phyloP scores from a whole-genome alignment of 2,329 filamentous ascomycete species.

The Talaromyces sp. region DNA sequence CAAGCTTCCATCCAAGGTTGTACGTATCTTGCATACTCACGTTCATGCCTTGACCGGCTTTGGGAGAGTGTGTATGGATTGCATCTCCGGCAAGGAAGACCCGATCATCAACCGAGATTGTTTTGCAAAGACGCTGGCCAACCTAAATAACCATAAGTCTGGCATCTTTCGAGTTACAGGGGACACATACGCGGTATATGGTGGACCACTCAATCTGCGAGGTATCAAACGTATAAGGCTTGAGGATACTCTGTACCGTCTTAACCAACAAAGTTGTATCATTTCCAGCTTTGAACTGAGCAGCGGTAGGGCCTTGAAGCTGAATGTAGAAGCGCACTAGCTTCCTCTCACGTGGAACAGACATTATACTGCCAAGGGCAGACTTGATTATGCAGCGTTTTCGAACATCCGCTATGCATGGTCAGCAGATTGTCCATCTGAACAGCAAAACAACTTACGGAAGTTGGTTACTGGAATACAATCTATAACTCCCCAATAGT shows the following conservation, averaged over 20 bases:
- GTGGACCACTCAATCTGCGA: conserved; percentile 64
- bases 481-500: conserved; percentile 46
- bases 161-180: too few species aligned
- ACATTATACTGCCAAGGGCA: conserved; percentile 55
- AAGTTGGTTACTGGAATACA: conserved; percentile 54
- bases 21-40: conserved; percentile 35
- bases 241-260: conserved; percentile 59
- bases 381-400: conserved; percentile 56
- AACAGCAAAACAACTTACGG: too few species aligned
- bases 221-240: conserved; percentile 62
- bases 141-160: too few species aligned
- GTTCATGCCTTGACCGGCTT: conserved; percentile 32
- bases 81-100: conserved; percentile 69
- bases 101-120: conserved; percentile 52
- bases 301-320: too few species aligned
- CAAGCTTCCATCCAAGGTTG: conserved; percentile 35
- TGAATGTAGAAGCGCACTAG: conserved; percentile 63
- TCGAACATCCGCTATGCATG: conserved; percentile 57
- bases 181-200: too few species aligned
- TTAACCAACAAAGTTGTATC: too few species aligned
- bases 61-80: conserved; percentile 39
- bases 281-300: too few species aligned
- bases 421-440: too few species aligned
- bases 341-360: conserved; percentile 60
- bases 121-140: conserved; percentile 57